phyloP scores from a whole-genome alignment of 805 yeast species.

The Brettanomyces custersianus region DNA sequence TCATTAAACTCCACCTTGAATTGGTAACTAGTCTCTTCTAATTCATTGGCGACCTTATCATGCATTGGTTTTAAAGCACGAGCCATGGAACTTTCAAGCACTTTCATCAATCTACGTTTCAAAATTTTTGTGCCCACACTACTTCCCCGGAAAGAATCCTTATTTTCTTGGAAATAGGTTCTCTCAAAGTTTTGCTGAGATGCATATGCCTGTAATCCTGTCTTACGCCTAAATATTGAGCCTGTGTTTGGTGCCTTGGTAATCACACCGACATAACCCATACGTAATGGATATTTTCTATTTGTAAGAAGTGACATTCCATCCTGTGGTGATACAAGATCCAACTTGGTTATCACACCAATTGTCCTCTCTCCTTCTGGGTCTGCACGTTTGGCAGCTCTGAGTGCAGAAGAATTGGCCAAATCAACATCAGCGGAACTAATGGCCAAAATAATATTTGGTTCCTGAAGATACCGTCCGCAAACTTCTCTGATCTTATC shows the following conservation, averaged over 20 bases:
- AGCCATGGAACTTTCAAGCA: slow-evolving; percentile 88
- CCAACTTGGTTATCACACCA: slow-evolving; percentile 93
- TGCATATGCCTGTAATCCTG: slow-evolving; percentile 54
- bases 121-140: slow-evolving; percentile 68
- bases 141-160: slow-evolving; percentile 50
- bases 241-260: slow-evolving; percentile 51
- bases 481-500: slow-evolving; percentile 72
- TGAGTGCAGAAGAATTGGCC: slow-evolving; percentile 89
- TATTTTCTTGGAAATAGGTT: slow-evolving; percentile 55
- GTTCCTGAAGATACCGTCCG: slow-evolving; percentile 77
- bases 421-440: slow-evolving; percentile 97
- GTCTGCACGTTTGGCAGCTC: slow-evolving; percentile 84
- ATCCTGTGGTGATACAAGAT: slow-evolving; percentile 67
- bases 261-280: slow-evolving; percentile 99
- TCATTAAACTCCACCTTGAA: slow-evolving; percentile 97
- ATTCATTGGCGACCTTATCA: slow-evolving; percentile 73
- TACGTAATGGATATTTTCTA: slow-evolving; percentile 76
- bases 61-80: slow-evolving; percentile 82
- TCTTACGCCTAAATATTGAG: slow-evolving; percentile 42
- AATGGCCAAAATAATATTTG: slow-evolving; percentile 91
- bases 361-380: slow-evolving; percentile 94
- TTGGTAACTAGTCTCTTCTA: slow-evolving; percentile 86
- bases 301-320: slow-evolving; percentile 67
- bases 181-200: slow-evolving; percentile 63
- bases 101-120: slow-evolving; percentile 74